A percentile compares a stretch with the other conserved stretches of the same genome.
phyloP scores from a whole-genome alignment of 2,329 filamentous ascomycete genomes.

The Calonectria ilicicola region DNA sequence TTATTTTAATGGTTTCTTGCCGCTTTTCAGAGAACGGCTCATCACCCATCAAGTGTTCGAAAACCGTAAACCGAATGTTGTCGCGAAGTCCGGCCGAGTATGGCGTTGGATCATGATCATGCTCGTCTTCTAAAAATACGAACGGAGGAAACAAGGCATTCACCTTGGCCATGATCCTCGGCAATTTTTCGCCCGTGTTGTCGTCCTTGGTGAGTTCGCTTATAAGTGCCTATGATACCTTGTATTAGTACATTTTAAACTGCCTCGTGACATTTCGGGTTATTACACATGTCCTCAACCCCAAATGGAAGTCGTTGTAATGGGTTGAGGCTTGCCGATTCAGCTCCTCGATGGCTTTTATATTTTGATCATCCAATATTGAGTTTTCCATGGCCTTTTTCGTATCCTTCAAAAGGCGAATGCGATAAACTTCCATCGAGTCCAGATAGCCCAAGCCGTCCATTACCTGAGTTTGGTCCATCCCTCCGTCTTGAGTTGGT shows the following conservation, averaged over 20 bases:
- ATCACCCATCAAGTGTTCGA: constrained; percentile 47
- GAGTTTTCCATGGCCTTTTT: constrained; percentile 26
- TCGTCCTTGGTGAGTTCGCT: constrained; percentile 31
- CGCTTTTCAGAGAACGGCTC: constrained; percentile 33
- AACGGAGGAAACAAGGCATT: constrained; percentile 51
- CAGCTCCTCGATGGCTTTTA: constrained; percentile 45
- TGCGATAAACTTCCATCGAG: constrained; percentile 48
- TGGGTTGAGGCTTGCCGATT: constrained; percentile 42
- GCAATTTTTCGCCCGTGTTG: constrained; percentile 21
- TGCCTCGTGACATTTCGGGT: too few relatives aligned
- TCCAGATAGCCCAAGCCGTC: constrained; percentile 48
- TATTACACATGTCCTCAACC: constrained; percentile 49
- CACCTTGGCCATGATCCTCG: constrained; percentile 48
- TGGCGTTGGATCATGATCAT: constrained; percentile 43
- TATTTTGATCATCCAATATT: constrained; percentile 21
- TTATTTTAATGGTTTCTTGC: constrained; percentile 43
- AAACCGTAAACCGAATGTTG: constrained; percentile 50
- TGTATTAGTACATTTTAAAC: not conserved
- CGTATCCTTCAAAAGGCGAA: constrained; percentile 41
- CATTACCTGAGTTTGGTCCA: constrained; percentile 42
- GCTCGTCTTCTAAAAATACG: constrained; percentile 32
- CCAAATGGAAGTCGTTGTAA: constrained; percentile 48
- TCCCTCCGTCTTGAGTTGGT: constrained; percentile 40
- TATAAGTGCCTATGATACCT: constrained; percentile 42
- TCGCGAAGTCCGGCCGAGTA: constrained; percentile 48